Evolutionary conservation across 352 stramenopile genomes (phyloP), one percentile per base, ranked within the genome.

Genomic region (Pythium oligandrum): DNA sequence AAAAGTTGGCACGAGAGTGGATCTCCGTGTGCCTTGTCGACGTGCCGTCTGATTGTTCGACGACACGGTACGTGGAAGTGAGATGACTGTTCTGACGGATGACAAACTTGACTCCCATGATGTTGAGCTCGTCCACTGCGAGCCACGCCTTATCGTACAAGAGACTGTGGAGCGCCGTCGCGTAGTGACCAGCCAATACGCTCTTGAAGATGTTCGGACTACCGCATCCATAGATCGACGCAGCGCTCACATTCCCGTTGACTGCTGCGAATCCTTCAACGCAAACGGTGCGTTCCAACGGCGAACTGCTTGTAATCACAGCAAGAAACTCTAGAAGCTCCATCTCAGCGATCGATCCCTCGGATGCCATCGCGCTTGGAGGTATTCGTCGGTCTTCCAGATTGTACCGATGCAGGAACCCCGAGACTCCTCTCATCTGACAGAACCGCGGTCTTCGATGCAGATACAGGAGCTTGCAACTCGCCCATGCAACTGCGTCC

Each of bases 401-500:
- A 1, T 11, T 9, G 43, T 55, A 55, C 4, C 55, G 55, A 34
- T 31, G 12, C 1, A 62, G 49, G 48, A 62, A 62, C 6, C 37
- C 3, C 3, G 43, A 34, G 3, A 62, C 51, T 34, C 56, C 45
- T 3, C 35, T 35, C 3, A 38, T 35, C 9, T 62, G 55, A 38
- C 55, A 62, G 26, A 52, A n/a, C 1, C 4, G 46, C 30, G 55
- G 55, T 8, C 49, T 48, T 0, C 48, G 48, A 17, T 57, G 40
- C 35, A 43, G 42, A n/a, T 48, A 36, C 7, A 62, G 37, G 4
- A 62, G 43, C n/a, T 62, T 43, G 38, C 55, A 62, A 37, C 37
- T 37, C 4, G 48, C 55, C 55, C 55, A 62, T 26, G 55, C 55
- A 6, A 62, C 55, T 4, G 55, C 53, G 33, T 62, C 55, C 5